Evolutionary conservation across 2,329 filamentous ascomycete species (phyloP).

Genomic region (Myrmaecium sp.): DNA sequence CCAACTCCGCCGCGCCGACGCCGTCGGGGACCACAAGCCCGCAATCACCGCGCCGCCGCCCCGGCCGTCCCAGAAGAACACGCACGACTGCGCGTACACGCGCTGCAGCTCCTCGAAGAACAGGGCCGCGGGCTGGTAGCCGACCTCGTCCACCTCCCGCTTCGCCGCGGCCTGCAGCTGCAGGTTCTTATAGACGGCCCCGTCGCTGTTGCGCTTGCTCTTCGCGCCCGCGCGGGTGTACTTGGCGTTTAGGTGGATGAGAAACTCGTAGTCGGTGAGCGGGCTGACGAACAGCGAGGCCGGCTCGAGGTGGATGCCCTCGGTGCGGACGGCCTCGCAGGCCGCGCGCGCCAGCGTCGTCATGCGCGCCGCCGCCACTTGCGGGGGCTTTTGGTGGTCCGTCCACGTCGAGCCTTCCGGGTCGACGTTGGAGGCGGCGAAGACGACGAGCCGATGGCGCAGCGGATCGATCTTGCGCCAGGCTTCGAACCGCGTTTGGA

Average conservation of each 20-base stretch:
- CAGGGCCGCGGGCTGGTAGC: constrained; percentile 42
- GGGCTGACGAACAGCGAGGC: constrained; percentile 54
- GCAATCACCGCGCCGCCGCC: constrained; percentile 40
- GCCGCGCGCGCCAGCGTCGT: constrained; percentile 66
- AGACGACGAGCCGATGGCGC: constrained; percentile 69
- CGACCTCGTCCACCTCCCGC: constrained; percentile 25
- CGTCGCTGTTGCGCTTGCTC: constrained; percentile 19
- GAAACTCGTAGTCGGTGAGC: constrained; percentile 65
- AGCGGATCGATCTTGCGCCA: constrained; percentile 80
- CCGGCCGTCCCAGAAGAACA: constrained; percentile 64
- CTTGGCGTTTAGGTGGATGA: constrained; percentile 53
- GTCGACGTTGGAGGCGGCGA: constrained; percentile 68
- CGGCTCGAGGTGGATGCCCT: constrained; percentile 22
- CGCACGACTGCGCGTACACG: constrained; percentile 49
- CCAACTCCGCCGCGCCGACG: constrained; percentile 38
- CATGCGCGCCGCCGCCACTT: constrained; percentile 71
- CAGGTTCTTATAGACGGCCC: constrained; percentile 63
- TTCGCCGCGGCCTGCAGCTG: constrained; percentile 34
- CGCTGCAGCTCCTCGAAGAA: constrained; percentile 51
- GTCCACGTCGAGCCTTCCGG: constrained; percentile 67
- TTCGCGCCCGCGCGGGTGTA: constrained; percentile 21
- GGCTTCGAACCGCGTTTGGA: constrained; percentile 57
- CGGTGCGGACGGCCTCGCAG: constrained; percentile 32
- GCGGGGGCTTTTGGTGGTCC: constrained; percentile 49
- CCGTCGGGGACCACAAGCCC: constrained; percentile 48